These are phyloP conservation scores for Daldinia sp. DNA, from an alignment of 2,329 filamentous ascomycete species.

Conservation along the genomic window DNA sequence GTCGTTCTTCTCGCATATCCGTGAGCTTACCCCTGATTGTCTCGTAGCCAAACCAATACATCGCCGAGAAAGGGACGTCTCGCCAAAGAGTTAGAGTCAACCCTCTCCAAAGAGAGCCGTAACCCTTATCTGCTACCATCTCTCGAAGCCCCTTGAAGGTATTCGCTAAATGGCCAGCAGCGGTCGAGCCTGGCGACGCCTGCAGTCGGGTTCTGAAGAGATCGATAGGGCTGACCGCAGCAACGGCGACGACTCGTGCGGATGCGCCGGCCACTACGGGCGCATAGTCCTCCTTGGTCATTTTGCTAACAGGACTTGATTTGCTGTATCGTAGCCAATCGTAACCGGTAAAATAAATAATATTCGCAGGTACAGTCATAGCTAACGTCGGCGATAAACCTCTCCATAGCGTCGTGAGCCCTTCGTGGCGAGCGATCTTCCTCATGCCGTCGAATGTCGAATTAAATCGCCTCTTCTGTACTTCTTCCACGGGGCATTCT, in stretches of 20 bases:
- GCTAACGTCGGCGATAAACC: conserved; percentile 92
- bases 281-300: conserved; percentile 76
- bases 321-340: conserved; percentile 87
- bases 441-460: conserved; percentile 91
- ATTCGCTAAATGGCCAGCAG: conserved; percentile 78
- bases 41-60: conserved; percentile 99
- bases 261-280: conserved; percentile 83
- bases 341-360: conserved; percentile 99
- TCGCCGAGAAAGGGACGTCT: conserved; percentile 94
- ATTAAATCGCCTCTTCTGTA: conserved; percentile 83
- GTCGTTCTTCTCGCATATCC: conserved; percentile 70
- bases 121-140: conserved; percentile 83
- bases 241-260: conserved; percentile 83
- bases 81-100: conserved; percentile 93
- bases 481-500: conserved; percentile 89
- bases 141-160: conserved; percentile 81
- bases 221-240: conserved; percentile 89
- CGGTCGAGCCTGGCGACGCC: conserved; percentile 71
- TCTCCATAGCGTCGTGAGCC: conserved; percentile 86
- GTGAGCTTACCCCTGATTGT: conserved; percentile 78
- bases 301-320: conserved; percentile 75
- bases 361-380: conserved; percentile 95
- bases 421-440: conserved; percentile 96
- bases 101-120: conserved; percentile 88
- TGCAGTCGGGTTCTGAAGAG: conserved; percentile 95